Percentiles rank a stretch among this genome's conserved stretches.
Evolutionary conservation across 768 basidiomycete genomes (phyloP).

Genomic region (Calocybe indica): DNA sequence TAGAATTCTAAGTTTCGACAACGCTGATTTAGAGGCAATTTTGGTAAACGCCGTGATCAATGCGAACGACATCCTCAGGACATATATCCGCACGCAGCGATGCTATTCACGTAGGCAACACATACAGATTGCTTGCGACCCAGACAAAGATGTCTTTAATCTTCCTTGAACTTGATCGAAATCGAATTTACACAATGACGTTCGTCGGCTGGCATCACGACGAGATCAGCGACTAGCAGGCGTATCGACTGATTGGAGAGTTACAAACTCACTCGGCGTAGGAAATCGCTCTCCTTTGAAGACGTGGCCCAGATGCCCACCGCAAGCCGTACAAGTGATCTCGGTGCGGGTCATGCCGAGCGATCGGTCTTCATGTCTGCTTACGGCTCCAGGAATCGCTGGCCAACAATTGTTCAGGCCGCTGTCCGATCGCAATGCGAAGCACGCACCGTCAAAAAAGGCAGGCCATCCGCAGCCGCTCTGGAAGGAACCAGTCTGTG

Average conservation of each 20-base stretch:
- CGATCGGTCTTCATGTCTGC: conserved; percentile 63
- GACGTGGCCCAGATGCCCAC: conserved; percentile 91
- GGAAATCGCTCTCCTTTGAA: conserved; percentile 87
- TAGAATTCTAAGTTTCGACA: conserved; percentile 5
- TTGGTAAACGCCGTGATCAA: conserved; percentile 1
- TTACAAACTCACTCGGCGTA: conserved; percentile 59
- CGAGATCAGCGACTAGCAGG: background rate
- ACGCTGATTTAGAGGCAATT: too few species aligned
- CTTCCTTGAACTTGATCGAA: conserved; percentile 70
- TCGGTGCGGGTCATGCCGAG: conserved; percentile 71
- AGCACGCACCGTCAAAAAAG: conserved; percentile 76
- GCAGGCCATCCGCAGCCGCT: conserved; percentile 98
- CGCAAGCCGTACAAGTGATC: conserved; percentile 87
- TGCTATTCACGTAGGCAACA: background rate
- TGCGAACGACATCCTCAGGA: too few species aligned
- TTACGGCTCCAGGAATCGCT: conserved; percentile 90
- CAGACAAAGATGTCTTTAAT: conserved; percentile 17
- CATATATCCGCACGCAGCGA: background rate
- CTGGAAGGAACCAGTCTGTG: conserved; percentile 15
- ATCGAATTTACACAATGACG: conserved; percentile 90
- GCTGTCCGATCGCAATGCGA: background rate
- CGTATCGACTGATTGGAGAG: background rate
- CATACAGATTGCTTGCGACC: background rate
- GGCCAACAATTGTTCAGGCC: conserved; percentile 2
- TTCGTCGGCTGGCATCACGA: conserved; percentile 53